Evolutionary conservation across 495 filamentous ascomycete genomes (phyloP).

Genomic region (Aspergillus campestris): DNA sequence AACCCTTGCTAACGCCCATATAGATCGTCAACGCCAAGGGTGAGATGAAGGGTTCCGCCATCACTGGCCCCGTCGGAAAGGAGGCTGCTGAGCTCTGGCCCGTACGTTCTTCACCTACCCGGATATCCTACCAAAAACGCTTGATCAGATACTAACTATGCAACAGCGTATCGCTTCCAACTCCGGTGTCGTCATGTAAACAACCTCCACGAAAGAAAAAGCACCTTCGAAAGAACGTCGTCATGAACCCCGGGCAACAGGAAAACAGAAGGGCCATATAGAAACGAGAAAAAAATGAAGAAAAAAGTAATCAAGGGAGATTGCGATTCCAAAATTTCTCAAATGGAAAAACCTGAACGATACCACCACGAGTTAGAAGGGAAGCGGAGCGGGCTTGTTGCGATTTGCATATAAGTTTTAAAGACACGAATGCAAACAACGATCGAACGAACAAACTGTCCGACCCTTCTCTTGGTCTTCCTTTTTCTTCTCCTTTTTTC

Average conservation of each 20-base stretch:
- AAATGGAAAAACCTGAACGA: too few species aligned
- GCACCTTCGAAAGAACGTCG: constrained; percentile 16
- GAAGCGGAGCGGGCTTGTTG: too few species aligned
- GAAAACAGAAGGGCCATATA: constrained; percentile 18
- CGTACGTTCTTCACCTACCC: constrained; percentile 45
- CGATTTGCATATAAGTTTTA: too few species aligned
- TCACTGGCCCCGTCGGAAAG: constrained; percentile 98
- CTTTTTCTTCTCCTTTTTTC: too few species aligned
- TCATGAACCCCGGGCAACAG: too few species aligned
- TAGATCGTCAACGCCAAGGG: constrained; percentile 99
- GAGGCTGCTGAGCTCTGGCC: constrained; percentile 99
- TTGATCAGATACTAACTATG: constrained; percentile 3
- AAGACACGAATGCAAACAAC: too few species aligned
- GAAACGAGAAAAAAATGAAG: constrained; percentile 3
- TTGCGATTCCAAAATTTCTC: too few species aligned
- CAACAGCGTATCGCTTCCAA: constrained; percentile 97
- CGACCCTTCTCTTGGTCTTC: too few species aligned
- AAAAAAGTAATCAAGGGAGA: too few species aligned
- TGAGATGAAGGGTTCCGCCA: constrained; percentile 99
- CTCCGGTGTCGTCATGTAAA: constrained; percentile 99
- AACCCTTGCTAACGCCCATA: not conserved
- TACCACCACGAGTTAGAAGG: too few species aligned
- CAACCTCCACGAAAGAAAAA: constrained; percentile 15
- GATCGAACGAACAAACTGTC: too few species aligned
- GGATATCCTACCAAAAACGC: not conserved